Conservation (phyloP, 1,284 basidiomycete genomes). For the Cryptococcus sp. region DNA sequence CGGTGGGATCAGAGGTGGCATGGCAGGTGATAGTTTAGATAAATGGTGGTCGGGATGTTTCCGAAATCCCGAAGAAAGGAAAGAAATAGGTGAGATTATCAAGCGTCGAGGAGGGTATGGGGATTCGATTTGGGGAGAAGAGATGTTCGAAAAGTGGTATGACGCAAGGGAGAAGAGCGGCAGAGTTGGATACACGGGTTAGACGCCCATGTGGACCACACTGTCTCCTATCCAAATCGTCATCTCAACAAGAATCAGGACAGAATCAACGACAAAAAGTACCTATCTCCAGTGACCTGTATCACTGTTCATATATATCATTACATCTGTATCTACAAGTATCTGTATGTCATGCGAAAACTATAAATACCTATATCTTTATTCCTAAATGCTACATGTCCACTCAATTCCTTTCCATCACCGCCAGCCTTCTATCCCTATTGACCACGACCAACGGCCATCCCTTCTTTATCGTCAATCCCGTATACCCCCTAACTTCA, state of each 20-base stretch:
- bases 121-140: constrained; percentile 6
- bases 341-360: too few relatives aligned
- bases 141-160: constrained; percentile 11
- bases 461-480: neutral
- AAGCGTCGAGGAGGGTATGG: constrained; percentile 29
- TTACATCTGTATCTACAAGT: too few relatives aligned
- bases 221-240: too few relatives aligned
- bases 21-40: constrained; percentile 62
- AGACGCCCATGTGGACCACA: too few relatives aligned
- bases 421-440: neutral
- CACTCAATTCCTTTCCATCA: neutral
- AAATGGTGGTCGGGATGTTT: constrained; percentile 72
- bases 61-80: constrained; percentile 57
- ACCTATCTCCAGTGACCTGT: too few relatives aligned
- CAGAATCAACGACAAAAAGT: too few relatives aligned
- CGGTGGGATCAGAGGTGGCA: constrained; percentile 25
- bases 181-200: too few relatives aligned
- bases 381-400: neutral
- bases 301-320: too few relatives aligned
- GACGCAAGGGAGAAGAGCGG: too few relatives aligned
- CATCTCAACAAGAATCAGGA: too few relatives aligned
- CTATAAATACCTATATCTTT: too few relatives aligned
- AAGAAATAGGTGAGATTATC: constrained; percentile 55
- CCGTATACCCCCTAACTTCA: constrained; percentile 13
- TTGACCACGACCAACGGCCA: neutral